Evolutionary conservation across 352 stramenopile genomes (phyloP), one percentile per base, ranked within the genome.

Genomic region (Globisporangium megalacanthum): DNA sequence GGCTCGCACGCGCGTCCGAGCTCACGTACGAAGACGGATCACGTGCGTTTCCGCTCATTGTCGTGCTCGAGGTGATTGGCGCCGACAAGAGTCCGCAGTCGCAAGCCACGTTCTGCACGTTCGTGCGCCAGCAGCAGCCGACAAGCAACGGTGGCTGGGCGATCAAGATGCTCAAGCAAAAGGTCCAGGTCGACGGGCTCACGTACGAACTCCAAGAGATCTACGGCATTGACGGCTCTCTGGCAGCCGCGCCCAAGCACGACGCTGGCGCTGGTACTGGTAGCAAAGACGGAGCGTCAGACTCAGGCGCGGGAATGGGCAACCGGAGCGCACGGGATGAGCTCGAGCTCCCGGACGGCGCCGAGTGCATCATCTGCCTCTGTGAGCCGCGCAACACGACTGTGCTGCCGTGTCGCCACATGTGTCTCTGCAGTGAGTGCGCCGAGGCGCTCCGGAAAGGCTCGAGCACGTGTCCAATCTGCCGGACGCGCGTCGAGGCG

Each of bases 181-280:
- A 94, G 62, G 81, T 92, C 37, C 61, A 79, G 60, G 62, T 75
- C 14, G 72, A 91, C 19, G 79, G 77, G 2, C 52, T 91, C 57
- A 91, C 83, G 7, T 94, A 94, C 66, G 83, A 94, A 61, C 67
- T 94, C 20, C 85, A 93, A 66, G 85, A 94, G 65, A 92, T 94
- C 54, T 94, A 94, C 57, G 85, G 85, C 35, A 92, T 94, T 49
- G 81, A 93, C 54, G 85, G 80, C 15, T 75, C 76, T 6, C 66
- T 91, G 0, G 69, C 80, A 15, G 77, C 79, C 36, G 75, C 73
- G 0, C 69, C 76, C 25, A 73, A 70, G 29, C 60, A 66, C 17
- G 63, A 75, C 25, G 54, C 65, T 2, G 61, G 37, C 22, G 33
- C 63, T 36, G 37, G 37, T 11, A 65, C 65, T 10, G 52, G 25